Percentiles rank a stretch among this genome's conserved stretches.
Conservation (phyloP, 768 basidiomycete species). For the Coprinopsis strossmayeri region DNA sequence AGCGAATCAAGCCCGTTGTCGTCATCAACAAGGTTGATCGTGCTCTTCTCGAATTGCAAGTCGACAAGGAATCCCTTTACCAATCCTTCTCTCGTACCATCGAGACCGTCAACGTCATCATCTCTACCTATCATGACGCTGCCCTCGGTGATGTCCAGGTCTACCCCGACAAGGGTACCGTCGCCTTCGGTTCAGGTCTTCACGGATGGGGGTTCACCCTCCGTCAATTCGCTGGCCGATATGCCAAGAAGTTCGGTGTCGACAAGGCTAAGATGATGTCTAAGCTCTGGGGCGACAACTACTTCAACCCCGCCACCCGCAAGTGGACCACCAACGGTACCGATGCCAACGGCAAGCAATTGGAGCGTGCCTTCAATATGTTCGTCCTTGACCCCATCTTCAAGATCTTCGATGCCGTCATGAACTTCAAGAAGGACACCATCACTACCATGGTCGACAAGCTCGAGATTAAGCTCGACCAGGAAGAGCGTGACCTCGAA, state of each 20-base stretch:
- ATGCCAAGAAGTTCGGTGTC: constrained; percentile 98
- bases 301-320: constrained; percentile 92
- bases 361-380: constrained; percentile 97
- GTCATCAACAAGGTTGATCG: constrained; percentile 99
- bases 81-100: constrained; percentile 97
- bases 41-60: constrained; percentile 96
- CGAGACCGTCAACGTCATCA: constrained; percentile 96
- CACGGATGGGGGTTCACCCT: constrained; percentile 99
- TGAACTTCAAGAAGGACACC: constrained; percentile 98
- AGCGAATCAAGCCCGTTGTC: constrained; percentile 99
- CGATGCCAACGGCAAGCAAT: constrained; percentile 78
- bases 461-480: constrained; percentile 85
- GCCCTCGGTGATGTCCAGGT: constrained; percentile 98
- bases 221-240: constrained; percentile 90
- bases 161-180: constrained; percentile 96
- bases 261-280: constrained; percentile 98
- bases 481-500: constrained; percentile 89
- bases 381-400: constrained; percentile 99
- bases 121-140: constrained; percentile 92
- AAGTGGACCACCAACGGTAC: constrained; percentile 87
- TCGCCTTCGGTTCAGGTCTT: constrained; percentile 98
- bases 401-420: constrained; percentile 95
- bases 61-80: constrained; percentile 93
- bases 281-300: constrained; percentile 99
- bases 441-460: constrained; percentile 86